Evolutionary conservation across 2,329 filamentous ascomycete genomes (phyloP).

Genomic region (Aureobasidium pullulans): DNA sequence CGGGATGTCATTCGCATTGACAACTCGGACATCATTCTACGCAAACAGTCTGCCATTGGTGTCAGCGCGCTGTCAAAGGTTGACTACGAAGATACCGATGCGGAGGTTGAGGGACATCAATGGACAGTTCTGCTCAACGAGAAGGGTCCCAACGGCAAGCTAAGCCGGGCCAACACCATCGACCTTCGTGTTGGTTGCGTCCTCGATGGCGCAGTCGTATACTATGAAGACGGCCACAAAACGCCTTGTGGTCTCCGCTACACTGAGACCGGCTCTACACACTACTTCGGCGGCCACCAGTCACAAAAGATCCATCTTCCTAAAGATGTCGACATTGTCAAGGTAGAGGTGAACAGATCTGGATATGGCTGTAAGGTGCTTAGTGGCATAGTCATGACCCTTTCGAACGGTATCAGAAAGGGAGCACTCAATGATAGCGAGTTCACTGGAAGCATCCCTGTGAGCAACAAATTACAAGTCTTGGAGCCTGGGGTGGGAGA

Average conservation of each 20-base stretch:
- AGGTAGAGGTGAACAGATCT: conserved; percentile 25
- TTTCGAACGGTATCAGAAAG: conserved; percentile 25
- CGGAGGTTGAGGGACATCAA: neutral
- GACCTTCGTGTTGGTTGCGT: conserved; percentile 39
- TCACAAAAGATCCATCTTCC: conserved; percentile 26
- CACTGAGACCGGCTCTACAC: conserved; percentile 20
- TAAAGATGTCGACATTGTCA: conserved; percentile 24
- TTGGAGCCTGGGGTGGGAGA: conserved; percentile 30
- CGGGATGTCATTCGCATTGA: conserved; percentile 32
- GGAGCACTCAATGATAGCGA: conserved; percentile 25
- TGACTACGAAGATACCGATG: neutral
- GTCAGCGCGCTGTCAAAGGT: neutral
- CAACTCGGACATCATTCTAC: conserved; percentile 31
- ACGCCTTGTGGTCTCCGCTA: conserved; percentile 36
- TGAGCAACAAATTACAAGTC: conserved; percentile 17
- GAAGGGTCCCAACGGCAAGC: conserved; percentile 23
- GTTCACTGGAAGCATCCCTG: neutral
- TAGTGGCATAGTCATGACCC: conserved; percentile 26
- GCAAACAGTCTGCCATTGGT: conserved; percentile 30
- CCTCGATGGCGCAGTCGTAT: conserved; percentile 41
- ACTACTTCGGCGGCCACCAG: conserved; percentile 29
- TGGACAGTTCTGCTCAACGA: conserved; percentile 19
- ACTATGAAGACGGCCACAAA: conserved; percentile 38
- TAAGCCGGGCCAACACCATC: conserved; percentile 35
- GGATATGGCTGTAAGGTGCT: conserved; percentile 16